Evolutionary conservation across 1,139 yeast genomes (phyloP).

Genomic region (Geotrichum europaeum): DNA sequence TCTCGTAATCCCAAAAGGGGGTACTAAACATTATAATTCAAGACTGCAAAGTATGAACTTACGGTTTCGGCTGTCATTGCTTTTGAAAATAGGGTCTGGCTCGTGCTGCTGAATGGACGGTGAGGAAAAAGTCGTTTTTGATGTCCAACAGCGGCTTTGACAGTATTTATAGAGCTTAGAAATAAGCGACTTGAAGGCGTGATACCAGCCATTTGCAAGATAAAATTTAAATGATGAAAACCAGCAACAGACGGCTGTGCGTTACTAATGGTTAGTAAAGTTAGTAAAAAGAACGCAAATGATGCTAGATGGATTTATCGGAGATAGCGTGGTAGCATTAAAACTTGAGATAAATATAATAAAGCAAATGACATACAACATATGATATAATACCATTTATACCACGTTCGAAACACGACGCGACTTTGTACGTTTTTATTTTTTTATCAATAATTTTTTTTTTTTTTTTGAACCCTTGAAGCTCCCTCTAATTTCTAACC

Average conservation of each 20-base stretch:
- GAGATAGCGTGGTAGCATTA: too few species aligned
- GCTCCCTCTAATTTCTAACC: neutral
- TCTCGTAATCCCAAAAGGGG: neutral
- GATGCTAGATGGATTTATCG: too few species aligned
- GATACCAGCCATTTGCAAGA: neutral
- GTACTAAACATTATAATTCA: neutral
- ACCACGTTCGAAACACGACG: neutral
- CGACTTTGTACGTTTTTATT: slow-evolving; percentile 1
- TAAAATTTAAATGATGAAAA: neutral
- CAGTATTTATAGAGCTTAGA: neutral
- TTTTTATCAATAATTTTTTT: neutral
- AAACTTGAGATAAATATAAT: too few species aligned
- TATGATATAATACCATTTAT: neutral
- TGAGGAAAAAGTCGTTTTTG: neutral
- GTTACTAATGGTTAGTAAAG: too few species aligned
- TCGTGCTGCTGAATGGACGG: neutral
- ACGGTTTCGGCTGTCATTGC: neutral
- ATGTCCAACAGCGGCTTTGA: neutral
- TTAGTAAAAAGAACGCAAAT: too few species aligned
- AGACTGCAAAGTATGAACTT: neutral
- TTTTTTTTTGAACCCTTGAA: too few species aligned
- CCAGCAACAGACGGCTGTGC: too few species aligned
- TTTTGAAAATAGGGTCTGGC: neutral
- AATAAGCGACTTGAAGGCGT: neutral
- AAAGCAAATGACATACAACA: neutral